phyloP scores from a whole-genome alignment of 495 filamentous ascomycete species.

The Xylaria scruposa region DNA sequence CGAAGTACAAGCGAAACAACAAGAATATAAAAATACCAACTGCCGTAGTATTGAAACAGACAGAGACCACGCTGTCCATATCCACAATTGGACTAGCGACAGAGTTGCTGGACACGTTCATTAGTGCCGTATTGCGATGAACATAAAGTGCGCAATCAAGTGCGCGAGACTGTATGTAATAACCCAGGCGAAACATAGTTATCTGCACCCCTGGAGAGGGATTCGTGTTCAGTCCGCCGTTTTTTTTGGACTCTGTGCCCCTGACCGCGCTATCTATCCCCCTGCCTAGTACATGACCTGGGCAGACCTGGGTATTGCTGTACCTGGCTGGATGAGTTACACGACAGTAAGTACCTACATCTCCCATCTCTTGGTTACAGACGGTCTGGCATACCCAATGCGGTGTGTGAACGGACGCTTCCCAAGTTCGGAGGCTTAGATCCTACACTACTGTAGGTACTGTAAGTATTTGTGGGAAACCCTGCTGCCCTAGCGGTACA shows the following conservation, averaged over 20 bases:
- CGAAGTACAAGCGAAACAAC: neutral
- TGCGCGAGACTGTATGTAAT: conserved; percentile 8
- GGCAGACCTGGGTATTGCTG: neutral
- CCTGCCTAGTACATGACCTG: neutral
- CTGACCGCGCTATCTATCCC: conserved; percentile 11
- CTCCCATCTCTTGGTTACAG: conserved; percentile 7
- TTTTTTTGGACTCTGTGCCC: neutral
- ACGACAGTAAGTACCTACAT: conserved; percentile 4
- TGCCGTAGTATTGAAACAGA: neutral
- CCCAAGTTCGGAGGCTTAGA: conserved; percentile 6
- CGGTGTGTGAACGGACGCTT: conserved; percentile 11
- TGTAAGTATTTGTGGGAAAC: neutral
- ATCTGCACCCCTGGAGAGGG: conserved; percentile 1
- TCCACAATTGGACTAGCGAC: conserved; percentile 19
- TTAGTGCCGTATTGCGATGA: conserved; percentile 21
- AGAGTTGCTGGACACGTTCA: neutral
- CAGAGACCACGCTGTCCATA: conserved; percentile 22
- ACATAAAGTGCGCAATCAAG: conserved; percentile 14
- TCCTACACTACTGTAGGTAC: conserved; percentile 2
- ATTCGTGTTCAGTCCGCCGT: conserved; percentile 22
- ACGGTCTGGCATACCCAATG: conserved; percentile 6
- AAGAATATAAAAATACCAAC: neutral
- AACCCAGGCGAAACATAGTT: neutral
- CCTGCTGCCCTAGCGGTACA: conserved; percentile 2
- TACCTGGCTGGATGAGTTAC: conserved; percentile 6